A percentile compares a stretch with the other conserved stretches of the same genome.
These are phyloP conservation scores for Ceriops decandra DNA, from an alignment of 345 rosid species.

Conservation along the genomic window DNA sequence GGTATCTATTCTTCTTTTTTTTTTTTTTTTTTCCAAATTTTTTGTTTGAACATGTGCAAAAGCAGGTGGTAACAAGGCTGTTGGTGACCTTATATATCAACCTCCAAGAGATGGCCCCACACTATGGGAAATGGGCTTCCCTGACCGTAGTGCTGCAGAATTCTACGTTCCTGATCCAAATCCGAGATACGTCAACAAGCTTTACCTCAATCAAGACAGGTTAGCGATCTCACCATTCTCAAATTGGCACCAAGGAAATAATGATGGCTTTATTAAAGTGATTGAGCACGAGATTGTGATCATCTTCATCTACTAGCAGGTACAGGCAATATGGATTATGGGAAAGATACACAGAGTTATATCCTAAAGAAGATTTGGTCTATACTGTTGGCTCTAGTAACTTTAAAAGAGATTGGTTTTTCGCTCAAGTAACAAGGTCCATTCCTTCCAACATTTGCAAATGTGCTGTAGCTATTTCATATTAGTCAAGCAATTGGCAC, in stretches of 20 bases:
- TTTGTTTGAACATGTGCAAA: neutral
- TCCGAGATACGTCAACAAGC: slow-evolving; percentile 58
- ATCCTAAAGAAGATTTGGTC: slow-evolving; percentile 58
- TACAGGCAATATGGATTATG: slow-evolving; percentile 83
- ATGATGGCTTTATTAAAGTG: neutral
- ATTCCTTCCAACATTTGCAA: neutral
- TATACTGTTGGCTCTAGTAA: slow-evolving; percentile 58
- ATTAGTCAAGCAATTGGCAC: too few species aligned
- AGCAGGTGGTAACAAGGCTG: slow-evolving; percentile 43
- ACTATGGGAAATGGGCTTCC: slow-evolving; percentile 87
- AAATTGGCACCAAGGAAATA: too few species aligned
- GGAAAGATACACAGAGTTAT: slow-evolving; percentile 75
- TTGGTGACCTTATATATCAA: slow-evolving; percentile 61
- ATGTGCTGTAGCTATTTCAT: neutral
- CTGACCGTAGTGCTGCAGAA: slow-evolving; percentile 76
- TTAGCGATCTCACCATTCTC: slow-evolving; percentile 10
- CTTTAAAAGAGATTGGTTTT: slow-evolving; percentile 73
- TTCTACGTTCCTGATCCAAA: slow-evolving; percentile 78
- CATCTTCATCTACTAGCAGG: slow-evolving; percentile 25
- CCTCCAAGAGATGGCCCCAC: slow-evolving; percentile 86
- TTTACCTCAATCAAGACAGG: slow-evolving; percentile 63
- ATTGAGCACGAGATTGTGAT: neutral
- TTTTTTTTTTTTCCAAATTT: neutral
- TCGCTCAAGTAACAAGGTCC: slow-evolving; percentile 69
- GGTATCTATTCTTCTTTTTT: neutral